Conservation (phyloP, 202 grass and related monocot species). For the Schoenoplectus tabernaemontani region DNA sequence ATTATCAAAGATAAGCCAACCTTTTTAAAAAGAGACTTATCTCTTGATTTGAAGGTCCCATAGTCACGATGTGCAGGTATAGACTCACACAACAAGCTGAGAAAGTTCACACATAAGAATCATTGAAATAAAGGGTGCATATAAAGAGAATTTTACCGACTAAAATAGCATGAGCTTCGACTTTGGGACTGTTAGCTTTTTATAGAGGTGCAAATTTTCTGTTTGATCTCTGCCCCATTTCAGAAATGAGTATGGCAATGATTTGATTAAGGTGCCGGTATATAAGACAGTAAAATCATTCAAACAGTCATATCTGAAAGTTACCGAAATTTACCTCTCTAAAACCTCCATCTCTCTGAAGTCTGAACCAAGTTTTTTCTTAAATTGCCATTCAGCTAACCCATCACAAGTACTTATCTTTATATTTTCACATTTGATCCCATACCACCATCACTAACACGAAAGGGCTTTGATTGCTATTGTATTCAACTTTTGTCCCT, state of each 20-base stretch:
- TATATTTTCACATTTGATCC: not conserved
- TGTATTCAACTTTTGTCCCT: too few species aligned
- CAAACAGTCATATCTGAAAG: not conserved
- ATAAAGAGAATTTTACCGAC: not conserved
- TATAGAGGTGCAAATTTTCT: too few species aligned
- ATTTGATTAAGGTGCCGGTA: too few species aligned
- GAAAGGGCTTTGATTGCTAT: not conserved
- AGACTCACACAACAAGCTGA: constrained; percentile 88
- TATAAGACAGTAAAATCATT: not conserved
- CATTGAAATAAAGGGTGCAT: not conserved
- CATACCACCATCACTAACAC: not conserved
- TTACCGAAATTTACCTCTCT: not conserved
- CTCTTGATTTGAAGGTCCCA: constrained; percentile 40
- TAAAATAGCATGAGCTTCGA: not conserved
- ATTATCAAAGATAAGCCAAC: constrained; percentile 20
- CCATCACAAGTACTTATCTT: not conserved
- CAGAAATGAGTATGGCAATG: too few species aligned
- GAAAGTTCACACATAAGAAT: constrained; percentile 18
- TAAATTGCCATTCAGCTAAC: not conserved
- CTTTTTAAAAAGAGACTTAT: constrained; percentile 54
- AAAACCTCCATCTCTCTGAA: constrained; percentile 37
- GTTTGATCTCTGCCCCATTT: too few species aligned
- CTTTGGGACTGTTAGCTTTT: too few species aligned
- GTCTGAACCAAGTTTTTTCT: constrained; percentile 24
- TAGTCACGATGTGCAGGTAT: constrained; percentile 87